A percentile compares a stretch with the other conserved stretches of the same genome.
phyloP scores from a whole-genome alignment of 2,329 filamentous ascomycete species.

The Ascochyta pisi region DNA sequence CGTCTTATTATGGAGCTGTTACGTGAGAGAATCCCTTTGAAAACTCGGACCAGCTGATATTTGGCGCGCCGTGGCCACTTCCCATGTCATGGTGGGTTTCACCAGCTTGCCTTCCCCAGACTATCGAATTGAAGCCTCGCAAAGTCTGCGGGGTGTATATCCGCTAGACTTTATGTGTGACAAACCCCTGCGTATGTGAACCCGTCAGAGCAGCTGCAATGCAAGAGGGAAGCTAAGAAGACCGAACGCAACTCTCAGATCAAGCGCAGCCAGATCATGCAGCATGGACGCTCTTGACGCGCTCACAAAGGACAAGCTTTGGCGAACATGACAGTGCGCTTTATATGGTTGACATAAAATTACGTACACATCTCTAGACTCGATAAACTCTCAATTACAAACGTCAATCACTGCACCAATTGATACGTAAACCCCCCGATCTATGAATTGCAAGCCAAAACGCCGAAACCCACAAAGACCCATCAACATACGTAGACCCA shows the following conservation, averaged over 20 bases:
- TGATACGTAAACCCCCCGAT: not conserved
- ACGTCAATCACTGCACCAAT: not conserved
- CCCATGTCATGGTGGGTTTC: not conserved
- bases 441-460: not conserved
- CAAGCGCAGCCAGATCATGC: not conserved
- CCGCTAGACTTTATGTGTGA: constrained; percentile 4
- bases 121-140: not conserved
- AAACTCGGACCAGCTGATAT: not conserved
- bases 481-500: not conserved
- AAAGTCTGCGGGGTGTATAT: not conserved
- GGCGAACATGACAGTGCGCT: not conserved
- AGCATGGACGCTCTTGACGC: constrained; percentile 5
- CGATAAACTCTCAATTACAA: not conserved
- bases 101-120: constrained; percentile 1
- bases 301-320: not conserved
- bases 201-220: not conserved
- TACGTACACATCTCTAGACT: not conserved
- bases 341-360: not conserved
- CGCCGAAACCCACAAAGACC: not conserved
- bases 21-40: constrained; percentile 13
- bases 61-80: not conserved
- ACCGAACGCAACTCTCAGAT: not conserved
- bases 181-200: not conserved
- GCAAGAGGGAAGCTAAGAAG: not conserved
- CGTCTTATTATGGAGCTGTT: constrained; percentile 21